phyloP scores from a whole-genome alignment of 1,284 basidiomycete species.

The Entoloma clypeatum region DNA sequence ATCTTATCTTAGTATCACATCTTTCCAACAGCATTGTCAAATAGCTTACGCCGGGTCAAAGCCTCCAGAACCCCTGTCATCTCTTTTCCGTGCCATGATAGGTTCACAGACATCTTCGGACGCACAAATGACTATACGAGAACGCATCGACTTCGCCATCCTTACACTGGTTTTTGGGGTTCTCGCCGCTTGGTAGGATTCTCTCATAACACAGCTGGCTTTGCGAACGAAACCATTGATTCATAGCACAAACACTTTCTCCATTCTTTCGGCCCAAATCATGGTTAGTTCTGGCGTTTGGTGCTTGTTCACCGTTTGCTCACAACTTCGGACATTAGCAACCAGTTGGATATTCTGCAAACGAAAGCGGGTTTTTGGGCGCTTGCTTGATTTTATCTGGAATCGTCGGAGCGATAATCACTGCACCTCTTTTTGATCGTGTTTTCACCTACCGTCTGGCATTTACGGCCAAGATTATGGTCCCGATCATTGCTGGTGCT shows the following conservation, averaged over 20 bases:
- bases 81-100: slow-evolving; percentile 54
- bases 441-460: slow-evolving; percentile 70
- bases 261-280: slow-evolving; percentile 62
- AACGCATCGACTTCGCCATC: slow-evolving; percentile 67
- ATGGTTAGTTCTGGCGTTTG: slow-evolving; percentile 42
- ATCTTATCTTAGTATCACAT: not conserved
- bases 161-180: slow-evolving; percentile 57
- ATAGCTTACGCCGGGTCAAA: slow-evolving; percentile 65
- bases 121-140: slow-evolving; percentile 54
- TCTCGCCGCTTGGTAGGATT: slow-evolving; percentile 55
- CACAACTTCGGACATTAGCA: slow-evolving; percentile 36
- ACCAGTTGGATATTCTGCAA: slow-evolving; percentile 68
- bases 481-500: slow-evolving; percentile 53
- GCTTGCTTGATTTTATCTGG: slow-evolving; percentile 66
- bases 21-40: slow-evolving; percentile 8
- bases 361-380: slow-evolving; percentile 63
- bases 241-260: slow-evolving; percentile 48
- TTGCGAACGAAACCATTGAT: not conserved
- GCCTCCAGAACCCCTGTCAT: slow-evolving; percentile 47
- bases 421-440: slow-evolving; percentile 73
- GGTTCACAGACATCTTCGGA: slow-evolving; percentile 41
- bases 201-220: not conserved
- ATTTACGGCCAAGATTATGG: slow-evolving; percentile 51
- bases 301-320: not conserved
- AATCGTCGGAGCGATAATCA: slow-evolving; percentile 58